Evolutionary conservation across 1,284 basidiomycete genomes (phyloP).

Genomic region (Takashimella koratensis): DNA sequence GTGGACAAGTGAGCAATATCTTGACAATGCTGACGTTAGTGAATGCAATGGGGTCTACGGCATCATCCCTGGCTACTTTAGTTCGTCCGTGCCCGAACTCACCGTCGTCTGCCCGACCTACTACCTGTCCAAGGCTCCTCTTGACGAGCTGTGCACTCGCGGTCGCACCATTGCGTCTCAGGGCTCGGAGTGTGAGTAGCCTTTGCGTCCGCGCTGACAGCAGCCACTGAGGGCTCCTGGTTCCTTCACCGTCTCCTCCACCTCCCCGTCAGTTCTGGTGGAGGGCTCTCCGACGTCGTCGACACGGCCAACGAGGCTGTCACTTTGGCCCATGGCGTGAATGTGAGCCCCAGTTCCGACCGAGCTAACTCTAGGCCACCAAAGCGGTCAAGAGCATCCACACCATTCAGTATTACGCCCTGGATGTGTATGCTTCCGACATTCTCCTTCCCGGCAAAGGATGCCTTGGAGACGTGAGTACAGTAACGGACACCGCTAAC

Average conservation of each 20-base stretch:
- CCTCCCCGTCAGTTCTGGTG: conserved; percentile 8
- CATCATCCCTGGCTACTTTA: conserved; percentile 17
- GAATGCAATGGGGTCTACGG: neutral
- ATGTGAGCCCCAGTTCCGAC: conserved; percentile 4
- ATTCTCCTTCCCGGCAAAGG: conserved; percentile 13
- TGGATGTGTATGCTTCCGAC: conserved; percentile 14
- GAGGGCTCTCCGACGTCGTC: conserved; percentile 7
- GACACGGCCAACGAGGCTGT: conserved; percentile 14
- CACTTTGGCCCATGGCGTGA: conserved; percentile 13
- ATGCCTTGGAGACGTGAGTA: conserved; percentile 15
- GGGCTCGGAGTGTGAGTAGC: conserved; percentile 12
- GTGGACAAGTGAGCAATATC: conserved; percentile 4
- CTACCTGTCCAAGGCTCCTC: conserved; percentile 12
- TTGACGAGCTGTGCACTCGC: conserved; percentile 9
- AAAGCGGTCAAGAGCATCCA: conserved; percentile 11
- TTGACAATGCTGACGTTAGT: neutral
- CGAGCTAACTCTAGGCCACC: conserved; percentile 2
- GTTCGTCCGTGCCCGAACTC: conserved; percentile 8
- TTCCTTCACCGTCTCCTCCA: conserved; percentile 16
- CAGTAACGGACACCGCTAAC: neutral
- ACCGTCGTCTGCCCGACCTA: conserved; percentile 12
- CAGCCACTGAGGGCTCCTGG: conserved; percentile 17
- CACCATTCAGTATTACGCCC: conserved; percentile 14
- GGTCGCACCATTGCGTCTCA: conserved; percentile 12
- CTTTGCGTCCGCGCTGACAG: neutral